phyloP scores from a whole-genome alignment of 176 grass and related monocot genomes.

The Eragrostis curvula region DNA sequence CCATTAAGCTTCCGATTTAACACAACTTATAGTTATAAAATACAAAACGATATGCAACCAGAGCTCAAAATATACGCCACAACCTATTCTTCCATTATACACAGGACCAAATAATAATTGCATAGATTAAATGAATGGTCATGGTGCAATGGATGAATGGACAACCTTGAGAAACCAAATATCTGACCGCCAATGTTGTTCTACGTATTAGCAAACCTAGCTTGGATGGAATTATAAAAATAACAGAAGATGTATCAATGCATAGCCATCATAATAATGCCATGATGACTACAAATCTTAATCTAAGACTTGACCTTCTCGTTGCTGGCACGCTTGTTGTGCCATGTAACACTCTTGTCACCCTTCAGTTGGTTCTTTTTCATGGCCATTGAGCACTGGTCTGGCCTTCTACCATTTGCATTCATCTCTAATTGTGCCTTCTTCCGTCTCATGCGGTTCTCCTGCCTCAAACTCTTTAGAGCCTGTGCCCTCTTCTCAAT shows the following conservation, averaged over 20 bases:
- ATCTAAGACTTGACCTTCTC: slow-evolving; percentile 76
- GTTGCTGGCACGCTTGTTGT: slow-evolving; percentile 60
- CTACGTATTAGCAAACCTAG: slow-evolving; percentile 34
- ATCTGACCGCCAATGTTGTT: slow-evolving; percentile 41
- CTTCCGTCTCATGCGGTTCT: slow-evolving; percentile 90
- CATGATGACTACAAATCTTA: slow-evolving; percentile 15
- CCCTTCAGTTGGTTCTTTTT: slow-evolving; percentile 76
- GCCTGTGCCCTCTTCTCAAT: slow-evolving; percentile 76
- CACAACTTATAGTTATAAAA: background rate
- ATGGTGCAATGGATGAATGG: background rate
- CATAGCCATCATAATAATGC: slow-evolving; percentile 1
- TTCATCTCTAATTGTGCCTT: slow-evolving; percentile 85
- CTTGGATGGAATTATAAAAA: slow-evolving; percentile 16
- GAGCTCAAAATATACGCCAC: background rate
- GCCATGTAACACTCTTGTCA: slow-evolving; percentile 61
- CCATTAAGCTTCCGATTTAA: background rate
- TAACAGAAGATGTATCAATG: slow-evolving; percentile 29
- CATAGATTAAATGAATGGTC: slow-evolving; percentile 1
- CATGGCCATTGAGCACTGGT: slow-evolving; percentile 65
- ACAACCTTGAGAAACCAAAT: slow-evolving; percentile 21
- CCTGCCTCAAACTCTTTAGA: slow-evolving; percentile 65
- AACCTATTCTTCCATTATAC: background rate
- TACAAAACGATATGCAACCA: background rate
- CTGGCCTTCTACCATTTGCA: slow-evolving; percentile 55
- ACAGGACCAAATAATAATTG: slow-evolving; percentile 2